Evolutionary conservation across 129 eudicot genomes (phyloP), one percentile per base, ranked within the genome.

Genomic region (Pseudognaphalium luteoalbum): DNA sequence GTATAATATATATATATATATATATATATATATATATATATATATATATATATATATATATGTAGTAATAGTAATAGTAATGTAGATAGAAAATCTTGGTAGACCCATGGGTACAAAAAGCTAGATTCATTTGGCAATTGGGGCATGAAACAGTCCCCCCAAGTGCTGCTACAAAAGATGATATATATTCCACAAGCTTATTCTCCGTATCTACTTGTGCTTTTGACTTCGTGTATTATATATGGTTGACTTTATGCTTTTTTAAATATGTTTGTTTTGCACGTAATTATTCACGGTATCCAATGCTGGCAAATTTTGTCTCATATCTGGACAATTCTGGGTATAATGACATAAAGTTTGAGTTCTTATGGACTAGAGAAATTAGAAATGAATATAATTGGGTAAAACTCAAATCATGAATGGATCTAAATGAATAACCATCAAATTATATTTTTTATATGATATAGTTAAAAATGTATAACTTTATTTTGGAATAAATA

Each of bases 41-140:
- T 59, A 19, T n/a, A 59, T n/a, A 15, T 61, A 14, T 32, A 32
- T 59, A 44, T 14, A 67, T 32, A 57, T 16, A 11, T 59, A 19
- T n/a, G n/a, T n/a, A n/a, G n/a, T n/a, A n/a, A n/a, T n/a, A n/a
- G n/a, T n/a, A n/a, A n/a, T n/a, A n/a, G n/a, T n/a, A n/a, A n/a
- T n/a, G n/a, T n/a, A 47, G 37, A 68, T 56, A 42, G 57, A 11
- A 71, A 57, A 73, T 73, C 37, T 47, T 76, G n/a, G 59, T 79
- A 65, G 61, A 79, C 82, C 52, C 83, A 64, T 62, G 73, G 25
- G 65, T 65, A 21, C 62, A 54, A 79, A 72, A 63, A 72, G 73
- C 17, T 22, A 76, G 73, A 78, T 78, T 78, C 71, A 70, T 69
- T 69, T 69, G 25, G 67, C 76, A 70, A 78, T 42, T 78, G 70